Conservation (phyloP, 2,329 filamentous ascomycete genomes). For the Aspergillus spinulosporus region DNA sequence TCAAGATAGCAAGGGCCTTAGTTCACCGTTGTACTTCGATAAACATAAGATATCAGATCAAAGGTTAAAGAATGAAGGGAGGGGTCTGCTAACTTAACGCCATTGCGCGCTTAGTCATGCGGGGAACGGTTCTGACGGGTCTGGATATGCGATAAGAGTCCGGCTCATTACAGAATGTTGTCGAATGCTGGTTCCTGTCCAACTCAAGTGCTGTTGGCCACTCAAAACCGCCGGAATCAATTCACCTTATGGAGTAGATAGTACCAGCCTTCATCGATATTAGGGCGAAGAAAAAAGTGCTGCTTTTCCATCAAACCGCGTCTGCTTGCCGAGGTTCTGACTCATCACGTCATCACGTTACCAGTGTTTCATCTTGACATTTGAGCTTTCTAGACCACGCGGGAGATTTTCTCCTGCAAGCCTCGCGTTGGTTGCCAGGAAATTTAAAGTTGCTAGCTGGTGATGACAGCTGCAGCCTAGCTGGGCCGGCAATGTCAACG, state of each 20-base stretch:
- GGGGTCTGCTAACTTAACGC: not conserved
- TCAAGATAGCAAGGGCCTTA: not conserved
- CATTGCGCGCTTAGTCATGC: not conserved
- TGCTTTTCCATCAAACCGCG: not conserved
- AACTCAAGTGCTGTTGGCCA: not conserved
- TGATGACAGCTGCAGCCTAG: slow-evolving; percentile 19
- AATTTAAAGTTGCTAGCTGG: slow-evolving; percentile 1
- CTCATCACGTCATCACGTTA: slow-evolving; percentile 22
- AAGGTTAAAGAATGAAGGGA: not conserved
- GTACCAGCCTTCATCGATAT: too few relatives aligned
- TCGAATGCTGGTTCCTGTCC: not conserved
- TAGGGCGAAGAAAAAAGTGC: too few relatives aligned
- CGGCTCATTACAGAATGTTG: not conserved
- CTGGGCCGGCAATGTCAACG: slow-evolving; percentile 12
- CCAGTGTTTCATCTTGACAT: slow-evolving; percentile 16
- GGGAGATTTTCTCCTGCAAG: slow-evolving; percentile 3
- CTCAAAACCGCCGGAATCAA: too few relatives aligned
- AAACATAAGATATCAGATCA: too few relatives aligned
- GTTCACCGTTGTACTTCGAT: too few relatives aligned
- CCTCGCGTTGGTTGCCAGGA: slow-evolving; percentile 9
- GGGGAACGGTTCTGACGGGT: not conserved
- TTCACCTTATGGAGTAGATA: too few relatives aligned
- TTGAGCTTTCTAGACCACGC: not conserved
- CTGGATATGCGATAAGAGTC: not conserved
- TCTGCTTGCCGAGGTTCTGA: not conserved